Evolutionary conservation across 768 basidiomycete species (phyloP), one percentile per base, ranked within the genome.

Genomic region (Saitozyma podzolica): DNA sequence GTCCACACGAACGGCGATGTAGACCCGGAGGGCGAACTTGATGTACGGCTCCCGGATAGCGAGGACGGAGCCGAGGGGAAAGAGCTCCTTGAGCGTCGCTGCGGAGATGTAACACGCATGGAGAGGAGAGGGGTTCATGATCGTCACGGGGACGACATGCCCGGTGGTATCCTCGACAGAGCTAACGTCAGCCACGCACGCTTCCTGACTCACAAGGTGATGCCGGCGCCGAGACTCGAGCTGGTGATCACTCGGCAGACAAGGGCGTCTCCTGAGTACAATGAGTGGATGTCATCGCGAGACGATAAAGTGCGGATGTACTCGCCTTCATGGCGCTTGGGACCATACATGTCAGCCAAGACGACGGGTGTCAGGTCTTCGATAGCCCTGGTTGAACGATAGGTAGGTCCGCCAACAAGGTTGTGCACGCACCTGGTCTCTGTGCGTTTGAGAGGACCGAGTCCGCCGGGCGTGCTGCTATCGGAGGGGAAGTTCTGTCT

Each of bases 11-110:
- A 54, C 16, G 8, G 40, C 59, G n/a, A 29, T 8, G n/a, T 14
- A 6, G n/a, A 42, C 59, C 2, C 1, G 45, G 1, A 47, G 3
- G 6, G 11, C 52, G 20, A 54, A 61, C 10, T 17, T 45, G 40
- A 62, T 29, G 39, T 57, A 39, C 0, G 61, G 61, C 43, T 62
- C 61, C 29, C 19, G 16, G n/a, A 62, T 48, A 14, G 61, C 61
- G 3, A 62, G 37, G 14, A 56, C 29, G 14, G 54, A 19, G 11
- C 61, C 61, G 13, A 40, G 10, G 9, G 61, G 54, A 40, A 37
- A 62, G 8, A 57, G 52, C 6, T 41, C 20, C 4, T 54, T 19
- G 42, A 54, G 41, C 9, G 8, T 17, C 4, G 42, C 37, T 6
- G 7, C 19, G 2, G 16, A 16, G 9, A 55, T 11, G n/a, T 37